These are phyloP conservation scores for Eremochloa ophiuroides DNA, from an alignment of 176 grass and related monocot genomes.

Conservation along the genomic window DNA sequence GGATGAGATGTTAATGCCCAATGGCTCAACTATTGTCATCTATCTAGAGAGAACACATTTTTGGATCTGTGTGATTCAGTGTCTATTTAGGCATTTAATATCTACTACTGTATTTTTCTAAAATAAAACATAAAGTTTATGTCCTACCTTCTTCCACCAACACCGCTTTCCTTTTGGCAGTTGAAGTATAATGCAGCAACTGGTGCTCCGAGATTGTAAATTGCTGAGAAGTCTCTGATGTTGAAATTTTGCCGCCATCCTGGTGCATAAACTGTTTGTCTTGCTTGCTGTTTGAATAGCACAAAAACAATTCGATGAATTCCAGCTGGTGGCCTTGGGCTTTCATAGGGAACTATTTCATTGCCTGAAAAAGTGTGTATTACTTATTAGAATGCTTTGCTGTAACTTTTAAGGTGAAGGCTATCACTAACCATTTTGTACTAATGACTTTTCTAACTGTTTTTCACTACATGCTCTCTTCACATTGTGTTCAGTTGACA, in stretches of 20 bases:
- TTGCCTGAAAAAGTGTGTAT: conserved; percentile 73
- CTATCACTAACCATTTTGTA: conserved; percentile 2
- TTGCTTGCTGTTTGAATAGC: conserved; percentile 75
- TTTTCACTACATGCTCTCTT: background rate
- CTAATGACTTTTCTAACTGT: conserved; percentile 13
- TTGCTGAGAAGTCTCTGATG: conserved; percentile 76
- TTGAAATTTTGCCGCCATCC: conserved; percentile 94
- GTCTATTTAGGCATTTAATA: background rate
- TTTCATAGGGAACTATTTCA: conserved; percentile 84
- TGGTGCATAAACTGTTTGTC: conserved; percentile 61
- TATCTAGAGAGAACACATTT: background rate
- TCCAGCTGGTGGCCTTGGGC: conserved; percentile 65
- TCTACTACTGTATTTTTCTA: background rate
- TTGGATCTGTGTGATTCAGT: background rate
- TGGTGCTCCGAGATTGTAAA: conserved; percentile 70
- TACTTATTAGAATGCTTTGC: conserved; percentile 36
- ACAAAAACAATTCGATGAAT: conserved; percentile 93
- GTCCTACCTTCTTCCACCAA: conserved; percentile 89
- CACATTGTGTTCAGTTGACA: conserved; percentile 1
- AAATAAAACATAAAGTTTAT: conserved; percentile 6
- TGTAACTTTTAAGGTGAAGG: conserved; percentile 4
- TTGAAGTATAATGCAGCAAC: conserved; percentile 87
- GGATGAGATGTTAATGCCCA: conserved; percentile 16
- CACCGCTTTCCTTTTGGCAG: conserved; percentile 82
- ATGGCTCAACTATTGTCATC: background rate